Evolutionary conservation across 306 rosid species (phyloP).

Genomic region (Pterocarpus santalinus): DNA sequence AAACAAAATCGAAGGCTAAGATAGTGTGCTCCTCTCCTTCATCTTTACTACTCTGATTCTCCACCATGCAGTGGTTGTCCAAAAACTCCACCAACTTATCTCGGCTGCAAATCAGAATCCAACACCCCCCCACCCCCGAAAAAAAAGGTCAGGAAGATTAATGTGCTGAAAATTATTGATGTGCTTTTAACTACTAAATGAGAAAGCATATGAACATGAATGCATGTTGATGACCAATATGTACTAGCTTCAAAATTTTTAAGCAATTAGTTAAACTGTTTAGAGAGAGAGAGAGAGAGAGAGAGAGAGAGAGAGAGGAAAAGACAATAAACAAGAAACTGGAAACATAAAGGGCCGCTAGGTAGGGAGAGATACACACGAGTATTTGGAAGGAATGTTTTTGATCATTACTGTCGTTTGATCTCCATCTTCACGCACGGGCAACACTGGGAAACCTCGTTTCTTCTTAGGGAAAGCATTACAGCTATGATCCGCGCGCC

Average conservation of each 20-base stretch:
- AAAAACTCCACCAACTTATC: conserved; percentile 52
- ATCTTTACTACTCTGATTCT: conserved; percentile 19
- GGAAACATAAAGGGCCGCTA: background rate
- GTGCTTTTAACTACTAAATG: background rate
- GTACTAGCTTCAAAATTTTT: background rate
- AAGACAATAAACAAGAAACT: too few relatives aligned
- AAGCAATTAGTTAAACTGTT: background rate
- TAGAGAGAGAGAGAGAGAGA: too few relatives aligned
- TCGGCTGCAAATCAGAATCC: conserved; percentile 43
- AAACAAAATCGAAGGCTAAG: conserved; percentile 63
- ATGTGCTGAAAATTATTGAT: background rate
- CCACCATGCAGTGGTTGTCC: conserved; percentile 54
- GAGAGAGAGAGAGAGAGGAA: too few relatives aligned
- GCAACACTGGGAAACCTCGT: background rate
- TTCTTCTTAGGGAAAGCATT: conserved; percentile 21
- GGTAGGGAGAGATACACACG: conserved; percentile 43
- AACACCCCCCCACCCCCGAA: background rate
- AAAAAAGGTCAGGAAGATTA: background rate
- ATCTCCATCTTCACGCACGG: background rate
- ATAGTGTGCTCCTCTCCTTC: background rate
- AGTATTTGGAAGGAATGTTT: conserved; percentile 68
- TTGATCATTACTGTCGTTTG: conserved; percentile 65
- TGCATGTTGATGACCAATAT: background rate
- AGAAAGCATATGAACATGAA: too few relatives aligned
- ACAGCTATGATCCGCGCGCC: background rate